Evolutionary conservation across 2,329 filamentous ascomycete genomes (phyloP), one percentile per base, ranked within the genome.

Genomic region (Nigrospora oryzae): DNA sequence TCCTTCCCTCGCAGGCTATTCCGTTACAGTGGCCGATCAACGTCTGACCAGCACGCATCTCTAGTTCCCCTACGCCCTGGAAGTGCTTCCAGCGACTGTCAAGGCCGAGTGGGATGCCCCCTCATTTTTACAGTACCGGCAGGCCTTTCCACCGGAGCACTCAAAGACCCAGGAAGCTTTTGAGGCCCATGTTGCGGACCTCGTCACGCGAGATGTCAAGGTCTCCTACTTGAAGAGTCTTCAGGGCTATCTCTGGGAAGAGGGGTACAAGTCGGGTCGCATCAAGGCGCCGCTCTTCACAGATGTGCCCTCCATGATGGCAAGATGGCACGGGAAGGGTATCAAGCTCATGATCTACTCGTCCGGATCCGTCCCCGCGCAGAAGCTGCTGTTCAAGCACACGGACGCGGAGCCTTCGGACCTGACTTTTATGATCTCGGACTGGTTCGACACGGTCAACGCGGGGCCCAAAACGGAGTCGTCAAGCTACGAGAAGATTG

Each of bases 371-470:
- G 83, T 91, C 6, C 74, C 83, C 16, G 87, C 87, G 13, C 87
- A 93, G 70, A 87, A 89, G 65, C 70, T 91, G 49, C 74, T 91
- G 50, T 91, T 91, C 64, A 71, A 74, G 48, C 79, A 89, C 58
- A 82, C 79, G 36, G 68, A 77, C 50, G 71, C 75, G 8, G 65
- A 73, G 48, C 71, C 72, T 15, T 67, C 73, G n/a, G 79, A 88
- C 59, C 61, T 86, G 55, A 76, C 71, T 4, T 65, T 66, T 2
- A 61, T 78, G 45, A 74, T 89, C 47, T 70, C 69, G 38, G 82
- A 74, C 53, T 88, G 81, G 73, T 91, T 88, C 59, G 87, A 93
- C 62, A 91, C 86, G 4, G 77, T 86, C 47, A 91, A 87, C 61
- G 86, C 87, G 31, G 87, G 87, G 2, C 73, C 77, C 45, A 93